Base-by-base conservation (phyloP, 768 basidiomycete species). In the Mycena vitilis region DNA sequence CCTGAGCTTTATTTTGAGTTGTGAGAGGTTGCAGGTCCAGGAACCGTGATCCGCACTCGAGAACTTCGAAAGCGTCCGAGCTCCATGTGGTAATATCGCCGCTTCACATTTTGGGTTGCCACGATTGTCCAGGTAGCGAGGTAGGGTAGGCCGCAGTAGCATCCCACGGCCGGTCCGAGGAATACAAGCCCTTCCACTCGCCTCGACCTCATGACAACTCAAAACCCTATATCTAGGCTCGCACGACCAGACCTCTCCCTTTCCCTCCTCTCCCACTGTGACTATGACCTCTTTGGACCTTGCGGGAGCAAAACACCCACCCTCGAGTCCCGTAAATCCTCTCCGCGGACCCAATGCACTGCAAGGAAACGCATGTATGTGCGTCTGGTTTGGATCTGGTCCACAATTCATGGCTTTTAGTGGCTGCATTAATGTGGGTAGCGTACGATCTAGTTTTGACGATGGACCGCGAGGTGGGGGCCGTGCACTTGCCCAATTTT, bases 401-500 rank as follows among this genome's bases (percentile, higher is more conserved):
- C 6, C 59, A 48, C 22, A 8, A 40, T 40, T 56, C n/a, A 56
- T 23, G n/a, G 38, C 12, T 22, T 22, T 22, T 36, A 56, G 54
- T 56, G 54, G 54, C 54, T 38, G 54, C 54, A 22, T 56, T 56
- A 23, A 45, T 53, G n/a, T 66, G 65, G 65, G 51, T 66, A 1
- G 42, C 5, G 18, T 66, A 66, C 38, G 65, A 66, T 59, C 40
- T 25, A 40, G 1, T 42, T 37, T 38, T 60, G 30, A 54, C 38
- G 5, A n/a, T 66, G 40, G 65, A 60, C 23, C 58, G 65, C 22
- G 65, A 66, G 65, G 65, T 66, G 15, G 8, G 58, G 60, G 12
- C 15, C n/a, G 6, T 30, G 30, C 30, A 30, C 30, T 23, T 55
- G 1, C 4, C n/a, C 15, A 10, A 25, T n/a, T 42, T 5, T 49